Evolutionary conservation across 2,329 filamentous ascomycete species (phyloP), one percentile per base, ranked within the genome.

Genomic region (Ophiostoma quercus): DNA sequence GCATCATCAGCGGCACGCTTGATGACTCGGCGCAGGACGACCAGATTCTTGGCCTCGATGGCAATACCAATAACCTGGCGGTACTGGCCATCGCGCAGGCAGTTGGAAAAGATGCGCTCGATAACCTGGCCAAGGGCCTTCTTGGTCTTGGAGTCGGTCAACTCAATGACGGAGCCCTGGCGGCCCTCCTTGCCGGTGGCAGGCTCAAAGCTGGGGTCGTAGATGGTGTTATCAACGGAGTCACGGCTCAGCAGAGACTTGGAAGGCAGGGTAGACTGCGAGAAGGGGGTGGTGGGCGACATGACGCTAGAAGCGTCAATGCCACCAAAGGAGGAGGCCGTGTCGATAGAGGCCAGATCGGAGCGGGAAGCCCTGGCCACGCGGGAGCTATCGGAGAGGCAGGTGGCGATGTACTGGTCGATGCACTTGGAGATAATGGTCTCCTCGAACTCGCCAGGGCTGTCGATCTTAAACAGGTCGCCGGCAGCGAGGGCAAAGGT

Each of bases 341-440:
- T 94, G 74, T 90, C 90, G 66, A 96, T 83, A 76, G 92, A 86
- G n/a, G 88, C 86, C 47, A 90, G 83, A 67, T 80, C 80, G 4
- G 66, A 43, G 19, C 34, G n/a, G 71, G 76, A 74, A 70, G 76
- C 74, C 71, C 77, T 77, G 75, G 81, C 79, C n/a, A 77, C 77
- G 16, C 81, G 79, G 25, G 79, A 77, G 75, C 86, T 83, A 74
- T 84, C 82, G 72, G 84, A 81, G 62, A 84, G 82, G 67, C 83
- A 85, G 62, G 94, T 85, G 71, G 92, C 89, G 77, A 99, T 97
- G 82, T 97, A 99, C 74, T 96, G 96, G 80, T 99, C 95, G 77
- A 99, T 88, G 78, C 95, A 99, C 85, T 96, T 97, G 71, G 94
- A 94, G 79, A 98, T 94, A 82, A 99, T 98, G 70, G 95, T 99